Percentiles rank a stretch among this genome's conserved stretches.
phyloP scores from a whole-genome alignment of 1,284 basidiomycete species.

The Puccinia hordei region DNA sequence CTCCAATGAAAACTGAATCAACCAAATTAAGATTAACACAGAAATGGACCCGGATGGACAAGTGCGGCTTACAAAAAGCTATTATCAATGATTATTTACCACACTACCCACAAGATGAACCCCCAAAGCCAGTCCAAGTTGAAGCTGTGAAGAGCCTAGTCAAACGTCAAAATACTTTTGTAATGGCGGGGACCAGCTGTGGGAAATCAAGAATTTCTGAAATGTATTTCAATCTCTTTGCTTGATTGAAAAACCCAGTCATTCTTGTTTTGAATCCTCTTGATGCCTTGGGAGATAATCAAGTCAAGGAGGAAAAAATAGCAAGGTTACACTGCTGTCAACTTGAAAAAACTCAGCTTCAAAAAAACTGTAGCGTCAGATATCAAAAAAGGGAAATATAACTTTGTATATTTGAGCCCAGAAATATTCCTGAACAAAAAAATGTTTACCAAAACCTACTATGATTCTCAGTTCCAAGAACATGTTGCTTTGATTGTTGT shows the following conservation, averaged over 20 bases:
- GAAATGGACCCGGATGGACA: too few species aligned
- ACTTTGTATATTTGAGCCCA: background rate
- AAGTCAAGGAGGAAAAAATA: background rate
- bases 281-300: background rate
- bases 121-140: background rate
- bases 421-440: background rate
- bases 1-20: too few species aligned
- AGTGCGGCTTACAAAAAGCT: too few species aligned
- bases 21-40: too few species aligned
- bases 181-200: background rate
- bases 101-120: background rate
- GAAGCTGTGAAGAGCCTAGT: background rate
- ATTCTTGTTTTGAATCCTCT: background rate
- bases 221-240: background rate
- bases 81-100: too few species aligned
- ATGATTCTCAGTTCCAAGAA: background rate
- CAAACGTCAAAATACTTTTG: background rate
- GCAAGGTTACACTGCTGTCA: background rate
- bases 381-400: background rate
- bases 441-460: background rate
- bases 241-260: background rate
- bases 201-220: background rate
- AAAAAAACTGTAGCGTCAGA: background rate
- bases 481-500: background rate
- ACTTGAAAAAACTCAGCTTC: background rate